Evolutionary conservation across 352 stramenopile species (phyloP), one percentile per base, ranked within the genome.

Genomic region (Globisporangium heterothallicum): DNA sequence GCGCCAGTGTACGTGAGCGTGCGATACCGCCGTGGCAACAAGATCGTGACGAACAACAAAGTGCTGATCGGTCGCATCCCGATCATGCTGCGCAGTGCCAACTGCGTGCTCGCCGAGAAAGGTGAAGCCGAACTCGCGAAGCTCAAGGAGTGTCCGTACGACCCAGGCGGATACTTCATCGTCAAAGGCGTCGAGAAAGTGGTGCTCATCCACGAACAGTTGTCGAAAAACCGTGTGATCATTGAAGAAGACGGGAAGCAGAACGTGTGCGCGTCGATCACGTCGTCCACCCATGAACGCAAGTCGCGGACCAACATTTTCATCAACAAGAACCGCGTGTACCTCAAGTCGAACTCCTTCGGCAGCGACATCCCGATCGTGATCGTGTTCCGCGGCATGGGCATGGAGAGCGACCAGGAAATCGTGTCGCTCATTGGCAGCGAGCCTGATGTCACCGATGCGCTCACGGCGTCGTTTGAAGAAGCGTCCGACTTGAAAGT

Each of bases 91-190:
- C 88, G 96, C 18, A 98, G 82, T 35, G 87, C 77, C 26, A 98
- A 98, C 65, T 99, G 97, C 67, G 78, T 99, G 21, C 84, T 99
- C 24, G 78, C 78, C 21, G 92, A 88, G 22, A 98, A 98, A 66
- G 90, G 79, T 36, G 89, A 99, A 55, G 74, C 76, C 4, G 80
- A 98, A 70, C 72, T 99, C 49, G 95, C 96, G 26, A 86, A 85
- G 48, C 92, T 99, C 65, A 98, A 99, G 69, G 97, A 99, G 82
- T 99, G 97, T 68, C 95, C 97, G 18, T 98, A 99, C 68, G 97
- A 99, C 75, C 97, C 97, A 21, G 97, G 97, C 60, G 97, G 97
- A 55, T 99, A 99, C 70, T 99, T 99, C 58, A 94, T 99, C 58
- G 94, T 99, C 24, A 98, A 98, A 61, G 96, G 96, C 40, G 81